Percentiles rank a stretch among this genome's conserved stretches.
Evolutionary conservation across 2,329 filamentous ascomycete species (phyloP).

Genomic region (Amylocarpus encephaloides): DNA sequence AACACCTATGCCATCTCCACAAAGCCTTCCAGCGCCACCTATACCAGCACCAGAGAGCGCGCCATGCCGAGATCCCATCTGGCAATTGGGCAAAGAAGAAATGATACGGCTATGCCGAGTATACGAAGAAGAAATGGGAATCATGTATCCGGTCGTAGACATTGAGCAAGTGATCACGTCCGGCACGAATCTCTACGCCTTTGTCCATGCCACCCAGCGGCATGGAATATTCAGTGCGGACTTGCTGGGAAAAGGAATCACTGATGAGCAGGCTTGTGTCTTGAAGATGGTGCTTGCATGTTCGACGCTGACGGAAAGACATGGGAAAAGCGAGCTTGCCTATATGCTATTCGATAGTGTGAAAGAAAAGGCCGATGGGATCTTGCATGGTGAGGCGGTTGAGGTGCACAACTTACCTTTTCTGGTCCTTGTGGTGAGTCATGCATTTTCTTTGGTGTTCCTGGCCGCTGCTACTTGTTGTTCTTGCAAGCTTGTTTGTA

Average conservation of each 20-base stretch:
- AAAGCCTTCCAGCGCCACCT: constrained; percentile 24
- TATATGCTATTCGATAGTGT: constrained; percentile 70
- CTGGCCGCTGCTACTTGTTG: background rate
- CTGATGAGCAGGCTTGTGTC: constrained; percentile 59
- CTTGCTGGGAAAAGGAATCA: constrained; percentile 36
- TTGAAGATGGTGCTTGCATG: constrained; percentile 81
- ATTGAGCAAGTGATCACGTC: constrained; percentile 67
- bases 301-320: constrained; percentile 69
- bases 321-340: constrained; percentile 71
- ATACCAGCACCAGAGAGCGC: constrained; percentile 11
- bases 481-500: background rate
- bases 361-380: constrained; percentile 61
- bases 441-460: background rate
- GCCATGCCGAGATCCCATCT: constrained; percentile 65
- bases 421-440: constrained; percentile 48
- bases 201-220: constrained; percentile 61
- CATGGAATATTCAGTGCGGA: constrained; percentile 50
- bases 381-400: constrained; percentile 46
- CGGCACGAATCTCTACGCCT: constrained; percentile 61
- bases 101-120: constrained; percentile 71
- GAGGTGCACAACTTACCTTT: constrained; percentile 54
- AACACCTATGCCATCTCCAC: constrained; percentile 36
- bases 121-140: constrained; percentile 83
- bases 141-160: constrained; percentile 85
- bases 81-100: constrained; percentile 71